Conservation (phyloP, 176 grass and related monocot species). For the Tillandsia fasciculata region DNA sequence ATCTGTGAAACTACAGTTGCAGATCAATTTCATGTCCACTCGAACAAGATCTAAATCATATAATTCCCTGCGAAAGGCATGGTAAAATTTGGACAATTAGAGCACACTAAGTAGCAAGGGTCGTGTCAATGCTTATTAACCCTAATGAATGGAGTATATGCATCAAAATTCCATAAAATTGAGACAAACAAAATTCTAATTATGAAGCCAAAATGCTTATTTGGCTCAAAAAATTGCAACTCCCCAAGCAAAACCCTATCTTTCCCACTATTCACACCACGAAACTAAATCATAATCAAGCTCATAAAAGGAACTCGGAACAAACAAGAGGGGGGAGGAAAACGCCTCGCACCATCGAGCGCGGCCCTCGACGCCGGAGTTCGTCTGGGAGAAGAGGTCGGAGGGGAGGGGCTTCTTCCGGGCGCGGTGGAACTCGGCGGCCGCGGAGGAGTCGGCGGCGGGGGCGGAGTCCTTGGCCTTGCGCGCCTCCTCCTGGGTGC, state of each 20-base stretch:
- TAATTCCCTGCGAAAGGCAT: too few species aligned
- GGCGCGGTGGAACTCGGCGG: slow-evolving; percentile 58
- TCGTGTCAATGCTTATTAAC: too few species aligned
- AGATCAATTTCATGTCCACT: too few species aligned
- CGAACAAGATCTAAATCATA: too few species aligned
- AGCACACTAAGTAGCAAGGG: too few species aligned
- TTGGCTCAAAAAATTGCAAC: not conserved
- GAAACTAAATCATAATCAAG: not conserved
- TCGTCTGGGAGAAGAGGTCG: slow-evolving; percentile 59
- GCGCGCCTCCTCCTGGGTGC: slow-evolving; percentile 67
- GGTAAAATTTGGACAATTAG: too few species aligned
- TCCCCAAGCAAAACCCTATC: not conserved
- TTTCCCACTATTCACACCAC: slow-evolving; percentile 3
- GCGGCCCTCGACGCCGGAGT: slow-evolving; percentile 60
- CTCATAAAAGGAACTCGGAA: not conserved
- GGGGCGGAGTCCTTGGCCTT: slow-evolving; percentile 40
- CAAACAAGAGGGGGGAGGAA: not conserved
- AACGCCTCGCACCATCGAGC: slow-evolving; percentile 41
- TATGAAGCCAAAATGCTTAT: not conserved
- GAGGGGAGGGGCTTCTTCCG: slow-evolving; percentile 35
- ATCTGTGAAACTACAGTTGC: too few species aligned
- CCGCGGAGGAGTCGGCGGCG: slow-evolving; percentile 20
- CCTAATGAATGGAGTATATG: too few species aligned
- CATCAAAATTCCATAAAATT: not conserved
- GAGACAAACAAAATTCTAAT: not conserved